Base-by-base conservation (phyloP, 192 early-diverging fungal species). In the Mortierella hygrophila region DNA sequence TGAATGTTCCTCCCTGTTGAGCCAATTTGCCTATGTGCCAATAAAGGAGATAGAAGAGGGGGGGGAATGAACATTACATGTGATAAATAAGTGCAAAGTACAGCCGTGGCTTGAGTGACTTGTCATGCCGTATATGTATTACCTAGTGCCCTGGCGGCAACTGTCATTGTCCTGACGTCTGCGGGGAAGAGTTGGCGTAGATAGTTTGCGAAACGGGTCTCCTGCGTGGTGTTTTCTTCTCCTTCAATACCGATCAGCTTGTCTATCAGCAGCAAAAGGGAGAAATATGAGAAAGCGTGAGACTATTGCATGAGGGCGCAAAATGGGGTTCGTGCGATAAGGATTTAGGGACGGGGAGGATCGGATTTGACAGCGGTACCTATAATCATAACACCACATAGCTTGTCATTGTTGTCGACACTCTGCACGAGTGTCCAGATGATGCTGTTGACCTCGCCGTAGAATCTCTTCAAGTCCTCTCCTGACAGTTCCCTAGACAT, bases 381-480 rank as follows among this genome's bases (percentile, higher is more conserved):
- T 72, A 97, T 96, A 44, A 95, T 95, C 41, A 94, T 81, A 72
- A 97, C 94, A 40, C 95, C 96, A 29, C 94, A 95, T 29, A 97
- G 90, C 82, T 96, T 97, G 82, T 97, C 95, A 60, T 91, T 88
- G 76, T 91, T 93, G 71, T 97, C 96, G 32, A 86, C 91, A 73
- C 92, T 92, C 77, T 96, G 93, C 37, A 97, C 93, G 4, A 96
- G 89, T 80, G 96, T 94, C 89, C 95, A 97, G 57, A 97, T 96
- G 16, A 93, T 90, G 71, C 93, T 90, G 87, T 97, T 96, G 69
- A 97, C 91, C 52, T 97, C 95, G 76, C 92, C 94, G 63, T 94
- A 93, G 79, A 97, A 96, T 80, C 93, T 93, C 49, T 93, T 92
- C 57, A 94, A 91, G 41, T 89, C 89, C 68, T 97, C 94, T 37